Base-by-base conservation (phyloP, 805 yeast species). In the Metschnikowia continentalis region DNA sequence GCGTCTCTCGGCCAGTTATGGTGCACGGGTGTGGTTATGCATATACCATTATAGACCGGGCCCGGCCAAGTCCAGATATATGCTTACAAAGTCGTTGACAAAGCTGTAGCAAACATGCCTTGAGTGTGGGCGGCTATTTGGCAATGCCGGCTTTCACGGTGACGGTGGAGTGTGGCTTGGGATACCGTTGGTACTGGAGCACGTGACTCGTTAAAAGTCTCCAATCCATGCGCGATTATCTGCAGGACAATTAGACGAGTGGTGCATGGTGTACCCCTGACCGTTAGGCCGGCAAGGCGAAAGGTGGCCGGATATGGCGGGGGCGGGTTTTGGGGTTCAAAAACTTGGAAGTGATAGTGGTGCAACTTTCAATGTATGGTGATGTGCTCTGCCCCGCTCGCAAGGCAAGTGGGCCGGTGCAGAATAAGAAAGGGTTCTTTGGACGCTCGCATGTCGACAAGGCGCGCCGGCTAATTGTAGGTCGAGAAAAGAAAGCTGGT, bases 161-260 rank as follows among this genome's bases (percentile, higher is more conserved):
- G 30, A 10, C 11, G 30, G 4, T 26, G 30, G 5, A 26, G 38
- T 10, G 11, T 19, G 15, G 40, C 23, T 22, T 19, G 14, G 11
- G 5, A 37, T 19, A 37, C 26, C 40, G 40, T 37, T 37, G 17
- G 15, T 6, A 13, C 2, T 11, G 15, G 26, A 11, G 30, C 40
- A 37, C 40, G 23, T 37, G 40, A 37, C 15, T 13, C 40, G 15
- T 13, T 13, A 19, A 37, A 37, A 37, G 22, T 7, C 40, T 8
- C 30, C 30, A 26, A 26, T 26, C 40, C 26, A 19, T 17, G 20
- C 22, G 17, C 38, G 17, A 3, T 4, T 22, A 4, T 22, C 5
- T 23, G 42, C 42, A 39, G 42, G 19, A 39, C 32, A 37, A 13
- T n/a, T 39, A 39, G 42, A 39, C 42, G 42, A 39, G 42, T 39